Evolutionary conservation across 768 basidiomycete species (phyloP).

Genomic region (Boletales sp.): DNA sequence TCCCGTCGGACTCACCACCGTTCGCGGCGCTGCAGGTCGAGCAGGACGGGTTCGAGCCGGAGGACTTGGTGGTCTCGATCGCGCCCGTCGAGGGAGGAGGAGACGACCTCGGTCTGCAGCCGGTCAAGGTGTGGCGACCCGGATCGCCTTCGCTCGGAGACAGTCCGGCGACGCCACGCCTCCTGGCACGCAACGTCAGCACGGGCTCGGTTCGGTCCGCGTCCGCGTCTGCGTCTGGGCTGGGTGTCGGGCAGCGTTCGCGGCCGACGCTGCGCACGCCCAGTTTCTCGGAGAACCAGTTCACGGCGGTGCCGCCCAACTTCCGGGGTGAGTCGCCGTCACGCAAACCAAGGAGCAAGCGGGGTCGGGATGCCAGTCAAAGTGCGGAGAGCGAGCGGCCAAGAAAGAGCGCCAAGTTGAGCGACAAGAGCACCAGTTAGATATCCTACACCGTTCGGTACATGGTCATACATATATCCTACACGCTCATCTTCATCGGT

Average conservation of each 20-base stretch:
- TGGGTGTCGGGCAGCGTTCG: neutral
- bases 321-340: conserved; percentile 31
- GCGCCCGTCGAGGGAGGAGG: neutral
- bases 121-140: conserved; percentile 20
- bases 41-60: conserved; percentile 15
- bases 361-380: conserved; percentile 17
- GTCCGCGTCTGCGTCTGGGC: neutral
- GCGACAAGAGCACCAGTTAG: neutral
- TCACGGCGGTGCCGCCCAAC: conserved; percentile 42
- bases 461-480: too few species aligned
- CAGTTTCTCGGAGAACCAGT: conserved; percentile 39
- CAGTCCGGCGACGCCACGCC: conserved; percentile 31
- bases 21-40: conserved; percentile 1
- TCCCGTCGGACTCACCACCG: neutral
- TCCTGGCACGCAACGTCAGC: conserved; percentile 14
- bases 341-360: conserved; percentile 28
- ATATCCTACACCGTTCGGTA: too few species aligned
- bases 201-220: conserved; percentile 5
- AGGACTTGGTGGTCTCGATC: neutral
- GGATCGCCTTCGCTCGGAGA: neutral
- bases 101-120: conserved; percentile 19
- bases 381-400: conserved; percentile 11
- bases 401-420: conserved; percentile 20
- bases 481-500: conserved; percentile 94
- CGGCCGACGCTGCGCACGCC: conserved; percentile 26